These are phyloP conservation scores for Pelargonium australe DNA, from an alignment of 441 rosid species.

Conservation along the genomic window DNA sequence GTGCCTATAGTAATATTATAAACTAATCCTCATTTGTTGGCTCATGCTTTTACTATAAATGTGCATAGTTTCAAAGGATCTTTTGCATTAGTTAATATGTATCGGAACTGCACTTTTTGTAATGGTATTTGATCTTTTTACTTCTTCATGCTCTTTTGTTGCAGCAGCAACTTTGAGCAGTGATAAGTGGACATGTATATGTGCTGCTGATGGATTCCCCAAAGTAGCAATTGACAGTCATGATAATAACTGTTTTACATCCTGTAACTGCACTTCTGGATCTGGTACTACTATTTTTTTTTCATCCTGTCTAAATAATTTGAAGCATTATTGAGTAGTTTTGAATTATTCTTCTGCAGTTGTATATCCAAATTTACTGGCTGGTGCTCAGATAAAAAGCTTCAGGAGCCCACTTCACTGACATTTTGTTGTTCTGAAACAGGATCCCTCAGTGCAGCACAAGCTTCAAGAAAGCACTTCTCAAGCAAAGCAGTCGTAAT, in stretches of 20 bases:
- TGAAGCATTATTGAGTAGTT: not conserved
- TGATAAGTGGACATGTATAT: constrained; percentile 58
- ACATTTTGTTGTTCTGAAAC: constrained; percentile 22
- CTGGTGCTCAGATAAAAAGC: constrained; percentile 5
- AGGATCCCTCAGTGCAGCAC: constrained; percentile 39
- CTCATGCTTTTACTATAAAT: not conserved
- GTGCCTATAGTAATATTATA: too few relatives aligned
- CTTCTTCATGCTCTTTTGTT: not conserved
- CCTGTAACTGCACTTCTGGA: constrained; percentile 92
- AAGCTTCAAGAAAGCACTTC: constrained; percentile 38
- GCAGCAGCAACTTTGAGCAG: constrained; percentile 20
- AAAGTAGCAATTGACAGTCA: constrained; percentile 39
- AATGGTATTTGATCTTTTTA: not conserved
- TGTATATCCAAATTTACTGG: not conserved
- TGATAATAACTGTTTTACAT: constrained; percentile 53
- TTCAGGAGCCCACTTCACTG: constrained; percentile 15
- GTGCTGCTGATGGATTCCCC: constrained; percentile 70
- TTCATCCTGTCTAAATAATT: not conserved
- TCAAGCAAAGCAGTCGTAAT: constrained; percentile 50
- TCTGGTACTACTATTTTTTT: not conserved
- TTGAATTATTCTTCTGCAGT: not conserved
- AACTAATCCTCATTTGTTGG: too few relatives aligned
- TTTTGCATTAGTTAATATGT: not conserved
- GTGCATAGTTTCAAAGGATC: not conserved
- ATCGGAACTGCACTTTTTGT: not conserved